Percentiles rank a stretch among this genome's conserved stretches.
Conservation (phyloP, 495 filamentous ascomycete genomes). For the Cetradonia linearis region DNA sequence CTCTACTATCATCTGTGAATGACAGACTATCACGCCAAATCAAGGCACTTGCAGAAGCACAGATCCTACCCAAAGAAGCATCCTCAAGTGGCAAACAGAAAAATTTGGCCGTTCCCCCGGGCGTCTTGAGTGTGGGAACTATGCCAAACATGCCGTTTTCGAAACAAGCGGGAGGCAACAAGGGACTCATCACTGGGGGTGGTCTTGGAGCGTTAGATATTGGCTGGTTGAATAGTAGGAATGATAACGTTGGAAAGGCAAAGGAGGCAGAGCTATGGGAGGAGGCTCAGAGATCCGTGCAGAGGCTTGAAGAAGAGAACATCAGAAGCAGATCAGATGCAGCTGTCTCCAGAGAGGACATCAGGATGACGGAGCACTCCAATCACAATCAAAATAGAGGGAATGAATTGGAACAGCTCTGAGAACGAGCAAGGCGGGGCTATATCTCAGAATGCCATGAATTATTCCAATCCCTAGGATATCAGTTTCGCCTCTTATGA, state of each 20-base stretch:
- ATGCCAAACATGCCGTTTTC: slow-evolving; percentile 28
- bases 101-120: slow-evolving; percentile 24
- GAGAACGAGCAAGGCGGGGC: not conserved
- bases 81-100: slow-evolving; percentile 20
- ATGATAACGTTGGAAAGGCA: slow-evolving; percentile 61
- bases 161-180: slow-evolving; percentile 17
- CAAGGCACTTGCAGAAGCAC: slow-evolving; percentile 66
- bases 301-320: slow-evolving; percentile 4
- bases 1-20: slow-evolving; percentile 57
- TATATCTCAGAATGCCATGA: not conserved
- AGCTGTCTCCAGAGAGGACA: not conserved
- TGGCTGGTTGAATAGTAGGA: slow-evolving; percentile 75
- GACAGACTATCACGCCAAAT: slow-evolving; percentile 67
- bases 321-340: not conserved
- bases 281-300: slow-evolving; percentile 42
- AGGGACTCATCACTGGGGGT: slow-evolving; percentile 37
- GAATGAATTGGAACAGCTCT: not conserved
- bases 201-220: slow-evolving; percentile 60
- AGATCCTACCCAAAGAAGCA: slow-evolving; percentile 49
- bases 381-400: not conserved
- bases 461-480: not conserved
- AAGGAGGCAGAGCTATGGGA: slow-evolving; percentile 73
- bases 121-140: slow-evolving; percentile 22
- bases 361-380: not conserved
- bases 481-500: not conserved